These are phyloP conservation scores for Leccinum olivaceopallidum DNA, from an alignment of 768 basidiomycete species.

Conservation along the genomic window DNA sequence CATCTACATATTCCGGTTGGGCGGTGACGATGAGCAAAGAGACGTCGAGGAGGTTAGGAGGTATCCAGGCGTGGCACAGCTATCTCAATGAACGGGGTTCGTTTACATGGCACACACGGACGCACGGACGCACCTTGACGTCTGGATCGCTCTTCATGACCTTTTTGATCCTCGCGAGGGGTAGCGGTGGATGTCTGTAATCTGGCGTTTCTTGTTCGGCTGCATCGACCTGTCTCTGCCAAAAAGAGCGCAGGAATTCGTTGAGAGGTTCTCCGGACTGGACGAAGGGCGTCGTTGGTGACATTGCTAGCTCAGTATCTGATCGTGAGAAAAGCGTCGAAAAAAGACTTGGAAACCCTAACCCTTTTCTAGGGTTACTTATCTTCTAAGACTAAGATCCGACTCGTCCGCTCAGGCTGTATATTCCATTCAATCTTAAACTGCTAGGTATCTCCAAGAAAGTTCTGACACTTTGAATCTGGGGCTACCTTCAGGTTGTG, in stretches of 20 bases:
- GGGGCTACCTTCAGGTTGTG: neutral
- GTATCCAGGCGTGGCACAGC: neutral
- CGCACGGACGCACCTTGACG: constrained; percentile 69
- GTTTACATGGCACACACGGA: neutral
- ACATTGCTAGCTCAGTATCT: constrained; percentile 23
- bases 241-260: constrained; percentile 83
- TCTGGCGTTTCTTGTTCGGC: constrained; percentile 90
- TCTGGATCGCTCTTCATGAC: constrained; percentile 99
- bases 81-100: neutral
- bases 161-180: constrained; percentile 96
- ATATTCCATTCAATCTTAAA: neutral
- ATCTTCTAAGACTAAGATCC: too few relatives aligned
- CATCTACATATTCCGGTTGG: constrained; percentile 60
- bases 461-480: neutral
- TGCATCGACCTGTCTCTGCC: constrained; percentile 84
- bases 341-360: constrained; percentile 21
- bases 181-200: constrained; percentile 84
- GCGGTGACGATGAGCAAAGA: neutral
- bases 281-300: constrained; percentile 60
- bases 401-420: neutral
- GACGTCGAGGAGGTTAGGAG: neutral
- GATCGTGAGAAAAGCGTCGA: constrained; percentile 21
- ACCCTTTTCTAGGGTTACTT: constrained; percentile 24
- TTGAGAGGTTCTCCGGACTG: constrained; percentile 85
- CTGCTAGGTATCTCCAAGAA: neutral